Evolutionary conservation across 2,329 filamentous ascomycete species (phyloP).

Genomic region (Botrytis paeoniae): DNA sequence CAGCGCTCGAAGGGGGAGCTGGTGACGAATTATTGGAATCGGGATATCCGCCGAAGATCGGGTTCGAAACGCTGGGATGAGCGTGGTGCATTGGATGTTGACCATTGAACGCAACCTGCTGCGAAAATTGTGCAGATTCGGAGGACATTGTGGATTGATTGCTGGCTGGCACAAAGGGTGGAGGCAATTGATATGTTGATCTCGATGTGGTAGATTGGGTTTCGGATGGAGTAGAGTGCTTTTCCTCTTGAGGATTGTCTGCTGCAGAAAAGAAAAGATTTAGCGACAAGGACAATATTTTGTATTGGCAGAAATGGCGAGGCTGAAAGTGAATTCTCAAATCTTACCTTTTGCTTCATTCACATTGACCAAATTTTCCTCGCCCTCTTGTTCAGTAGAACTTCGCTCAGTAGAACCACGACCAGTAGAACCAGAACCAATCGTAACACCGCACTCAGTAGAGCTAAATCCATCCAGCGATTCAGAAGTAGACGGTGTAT

Average conservation of each 20-base stretch:
- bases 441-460: conserved; percentile 6
- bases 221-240: conserved; percentile 30
- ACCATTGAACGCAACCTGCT: conserved; percentile 29
- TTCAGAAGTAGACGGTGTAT: background rate
- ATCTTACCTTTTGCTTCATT: conserved; percentile 25
- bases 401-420: background rate
- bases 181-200: conserved; percentile 45
- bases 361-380: background rate
- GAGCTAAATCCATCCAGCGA: conserved; percentile 8
- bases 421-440: background rate
- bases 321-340: conserved; percentile 15
- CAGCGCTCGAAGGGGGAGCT: conserved; percentile 49
- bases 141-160: conserved; percentile 26
- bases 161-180: conserved; percentile 43
- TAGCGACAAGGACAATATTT: conserved; percentile 17
- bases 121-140: conserved; percentile 25
- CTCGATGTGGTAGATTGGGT: conserved; percentile 30
- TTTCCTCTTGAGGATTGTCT: conserved; percentile 23
- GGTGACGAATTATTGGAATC: conserved; percentile 59
- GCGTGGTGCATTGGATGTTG: conserved; percentile 46
- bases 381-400: conserved; percentile 1
- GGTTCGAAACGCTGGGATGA: conserved; percentile 53
- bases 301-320: background rate
- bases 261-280: conserved; percentile 6
- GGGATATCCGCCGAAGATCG: conserved; percentile 55